Conservation (phyloP, 2,329 filamentous ascomycete species). For the Scopulariopsis brevicaulis region DNA sequence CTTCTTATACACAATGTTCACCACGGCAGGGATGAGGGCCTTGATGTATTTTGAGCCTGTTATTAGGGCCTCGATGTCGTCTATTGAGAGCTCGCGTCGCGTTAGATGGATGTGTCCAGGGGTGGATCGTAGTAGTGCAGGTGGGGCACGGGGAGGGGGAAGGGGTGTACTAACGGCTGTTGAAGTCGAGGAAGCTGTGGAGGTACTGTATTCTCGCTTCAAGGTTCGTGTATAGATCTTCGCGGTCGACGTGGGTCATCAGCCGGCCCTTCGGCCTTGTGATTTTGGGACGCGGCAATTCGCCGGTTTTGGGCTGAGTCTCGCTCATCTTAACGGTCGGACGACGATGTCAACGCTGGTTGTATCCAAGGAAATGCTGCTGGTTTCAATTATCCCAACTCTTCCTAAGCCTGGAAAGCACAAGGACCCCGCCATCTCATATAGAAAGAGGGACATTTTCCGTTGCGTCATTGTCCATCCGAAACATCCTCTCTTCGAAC, state of each 20-base stretch:
- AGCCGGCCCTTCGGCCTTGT: not conserved
- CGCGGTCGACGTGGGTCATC: slow-evolving; percentile 54
- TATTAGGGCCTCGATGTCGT: slow-evolving; percentile 60
- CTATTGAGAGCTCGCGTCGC: slow-evolving; percentile 23
- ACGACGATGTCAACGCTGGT: not conserved
- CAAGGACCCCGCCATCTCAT: not conserved
- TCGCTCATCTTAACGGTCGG: not conserved
- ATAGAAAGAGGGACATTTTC: not conserved
- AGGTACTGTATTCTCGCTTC: slow-evolving; percentile 61
- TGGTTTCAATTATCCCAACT: too few species aligned
- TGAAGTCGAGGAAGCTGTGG: slow-evolving; percentile 67
- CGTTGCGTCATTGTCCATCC: not conserved
- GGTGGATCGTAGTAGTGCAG: not conserved
- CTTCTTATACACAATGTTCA: slow-evolving; percentile 78
- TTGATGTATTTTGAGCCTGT: slow-evolving; percentile 66
- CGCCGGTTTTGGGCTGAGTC: not conserved
- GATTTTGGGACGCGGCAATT: not conserved
- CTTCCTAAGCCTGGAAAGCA: too few species aligned
- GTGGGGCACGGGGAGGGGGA: not conserved
- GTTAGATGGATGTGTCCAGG: not conserved
- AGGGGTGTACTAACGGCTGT: slow-evolving; percentile 39
- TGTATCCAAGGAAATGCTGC: not conserved
- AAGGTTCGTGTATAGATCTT: slow-evolving; percentile 59
- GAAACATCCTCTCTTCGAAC: not conserved
- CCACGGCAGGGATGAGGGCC: slow-evolving; percentile 69